Evolutionary conservation across 352 stramenopile species (phyloP).

Genomic region (Peronospora destructor): DNA sequence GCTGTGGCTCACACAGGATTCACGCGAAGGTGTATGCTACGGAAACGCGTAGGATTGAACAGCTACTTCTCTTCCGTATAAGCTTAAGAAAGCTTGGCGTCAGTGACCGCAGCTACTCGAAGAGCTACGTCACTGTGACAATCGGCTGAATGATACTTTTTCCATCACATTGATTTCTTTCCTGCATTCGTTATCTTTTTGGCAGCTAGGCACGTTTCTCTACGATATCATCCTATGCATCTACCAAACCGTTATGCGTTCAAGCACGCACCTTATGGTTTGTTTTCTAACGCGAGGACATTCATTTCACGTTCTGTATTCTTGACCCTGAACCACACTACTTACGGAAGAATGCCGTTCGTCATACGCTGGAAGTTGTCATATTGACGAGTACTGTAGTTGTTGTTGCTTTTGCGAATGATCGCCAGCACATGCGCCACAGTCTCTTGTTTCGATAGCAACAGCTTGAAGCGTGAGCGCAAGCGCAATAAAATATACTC

Average conservation of each 20-base stretch:
- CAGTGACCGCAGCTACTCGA: conserved; percentile 1
- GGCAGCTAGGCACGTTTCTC: background rate
- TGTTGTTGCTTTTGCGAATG: conserved; percentile 89
- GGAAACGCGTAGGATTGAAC: conserved; percentile 31
- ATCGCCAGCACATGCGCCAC: conserved; percentile 88
- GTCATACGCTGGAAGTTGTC: conserved; percentile 93
- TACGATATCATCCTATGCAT: conserved; percentile 11
- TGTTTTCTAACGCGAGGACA: conserved; percentile 10
- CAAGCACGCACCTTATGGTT: conserved; percentile 13
- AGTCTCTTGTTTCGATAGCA: conserved; percentile 82
- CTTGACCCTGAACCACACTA: conserved; percentile 6
- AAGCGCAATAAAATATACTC: conserved; percentile 83
- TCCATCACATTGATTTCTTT: conserved; percentile 2
- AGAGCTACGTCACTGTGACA: background rate
- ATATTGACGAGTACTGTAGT: conserved; percentile 90
- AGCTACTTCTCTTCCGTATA: conserved; percentile 32
- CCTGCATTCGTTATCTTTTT: background rate
- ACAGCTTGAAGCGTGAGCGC: conserved; percentile 83
- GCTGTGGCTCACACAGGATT: conserved; percentile 59
- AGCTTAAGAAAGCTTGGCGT: conserved; percentile 12
- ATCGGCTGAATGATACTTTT: conserved; percentile 13
- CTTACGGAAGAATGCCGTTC: conserved; percentile 87
- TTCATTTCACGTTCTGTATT: conserved; percentile 8
- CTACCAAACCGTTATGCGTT: conserved; percentile 14
- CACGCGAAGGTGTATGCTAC: conserved; percentile 66